phyloP scores from a whole-genome alignment of 2,329 filamentous ascomycete genomes.

The Ophiostoma australiae region DNA sequence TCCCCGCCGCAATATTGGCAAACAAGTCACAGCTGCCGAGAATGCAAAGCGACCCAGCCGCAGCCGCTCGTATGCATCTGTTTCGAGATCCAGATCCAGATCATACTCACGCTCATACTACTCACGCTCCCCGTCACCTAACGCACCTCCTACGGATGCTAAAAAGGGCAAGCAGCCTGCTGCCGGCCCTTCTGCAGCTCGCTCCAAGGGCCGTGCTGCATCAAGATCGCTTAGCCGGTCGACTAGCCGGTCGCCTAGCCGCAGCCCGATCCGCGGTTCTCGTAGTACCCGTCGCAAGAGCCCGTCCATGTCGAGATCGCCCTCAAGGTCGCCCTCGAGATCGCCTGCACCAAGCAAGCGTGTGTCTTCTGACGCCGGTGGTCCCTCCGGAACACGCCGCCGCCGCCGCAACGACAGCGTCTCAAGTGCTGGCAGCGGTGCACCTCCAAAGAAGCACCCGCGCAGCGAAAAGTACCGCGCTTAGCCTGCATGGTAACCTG shows the following conservation, averaged over 20 bases:
- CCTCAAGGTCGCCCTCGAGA: slow-evolving; percentile 27
- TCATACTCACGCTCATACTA: slow-evolving; percentile 31
- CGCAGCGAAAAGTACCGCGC: slow-evolving; percentile 19
- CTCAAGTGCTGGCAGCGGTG: slow-evolving; percentile 25
- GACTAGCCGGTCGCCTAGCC: not conserved
- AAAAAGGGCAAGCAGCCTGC: slow-evolving; percentile 17
- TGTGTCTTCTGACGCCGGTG: slow-evolving; percentile 19
- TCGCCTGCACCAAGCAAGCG: slow-evolving; percentile 27
- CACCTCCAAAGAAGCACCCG: slow-evolving; percentile 30
- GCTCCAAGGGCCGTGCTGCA: not conserved
- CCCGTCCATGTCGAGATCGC: slow-evolving; percentile 20
- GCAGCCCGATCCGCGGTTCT: not conserved
- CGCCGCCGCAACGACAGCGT: slow-evolving; percentile 27
- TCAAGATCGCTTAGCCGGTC: slow-evolving; percentile 8
- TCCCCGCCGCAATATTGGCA: not conserved
- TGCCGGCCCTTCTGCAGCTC: not conserved
- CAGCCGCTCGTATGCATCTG: slow-evolving; percentile 31
- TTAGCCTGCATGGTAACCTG: not conserved
- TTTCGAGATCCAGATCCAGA: slow-evolving; percentile 16
- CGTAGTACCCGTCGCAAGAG: slow-evolving; percentile 10
- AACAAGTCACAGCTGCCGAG: not conserved
- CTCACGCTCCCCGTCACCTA: slow-evolving; percentile 25
- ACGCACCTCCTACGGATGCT: not conserved
- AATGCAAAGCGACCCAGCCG: not conserved
- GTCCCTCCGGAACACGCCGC: slow-evolving; percentile 24